Evolutionary conservation across 495 filamentous ascomycete species (phyloP).

Genomic region (Trichoderma parareesei): DNA sequence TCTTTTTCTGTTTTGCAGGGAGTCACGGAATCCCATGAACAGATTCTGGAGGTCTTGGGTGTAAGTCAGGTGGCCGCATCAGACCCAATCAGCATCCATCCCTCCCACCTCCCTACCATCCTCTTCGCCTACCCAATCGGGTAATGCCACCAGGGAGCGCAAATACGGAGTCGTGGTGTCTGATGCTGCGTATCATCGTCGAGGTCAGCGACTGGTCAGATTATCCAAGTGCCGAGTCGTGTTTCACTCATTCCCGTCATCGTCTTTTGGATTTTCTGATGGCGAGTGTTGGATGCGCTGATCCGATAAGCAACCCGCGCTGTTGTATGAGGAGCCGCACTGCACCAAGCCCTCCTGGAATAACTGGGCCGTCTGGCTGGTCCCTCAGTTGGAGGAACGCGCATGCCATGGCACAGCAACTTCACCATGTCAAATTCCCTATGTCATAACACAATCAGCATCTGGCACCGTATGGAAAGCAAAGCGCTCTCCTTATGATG

Average conservation of each 20-base stretch:
- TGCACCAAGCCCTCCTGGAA: too few relatives aligned
- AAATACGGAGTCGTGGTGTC: background rate
- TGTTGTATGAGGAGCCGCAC: too few relatives aligned
- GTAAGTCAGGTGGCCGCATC: background rate
- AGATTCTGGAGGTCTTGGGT: background rate
- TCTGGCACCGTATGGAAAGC: too few relatives aligned
- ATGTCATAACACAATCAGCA: too few relatives aligned
- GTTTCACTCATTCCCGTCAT: background rate
- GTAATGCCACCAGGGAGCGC: background rate
- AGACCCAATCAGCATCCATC: background rate
- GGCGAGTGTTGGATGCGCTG: too few relatives aligned
- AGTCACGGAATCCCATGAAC: conserved; percentile 5
- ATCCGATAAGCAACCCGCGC: too few relatives aligned
- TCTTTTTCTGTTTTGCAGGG: background rate
- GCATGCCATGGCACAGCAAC: too few relatives aligned
- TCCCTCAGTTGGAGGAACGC: background rate
- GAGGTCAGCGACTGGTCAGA: background rate
- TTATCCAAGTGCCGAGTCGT: background rate
- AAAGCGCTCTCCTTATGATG: too few relatives aligned
- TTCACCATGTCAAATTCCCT: too few relatives aligned
- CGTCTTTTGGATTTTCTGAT: too few relatives aligned
- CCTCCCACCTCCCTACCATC: background rate
- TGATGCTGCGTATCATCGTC: background rate
- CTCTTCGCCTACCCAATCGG: background rate
- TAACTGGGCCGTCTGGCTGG: background rate